A percentile compares a stretch with the other conserved stretches of the same genome.
Conservation (phyloP, 768 basidiomycete genomes). For the Macrolepiota dolichaula region DNA sequence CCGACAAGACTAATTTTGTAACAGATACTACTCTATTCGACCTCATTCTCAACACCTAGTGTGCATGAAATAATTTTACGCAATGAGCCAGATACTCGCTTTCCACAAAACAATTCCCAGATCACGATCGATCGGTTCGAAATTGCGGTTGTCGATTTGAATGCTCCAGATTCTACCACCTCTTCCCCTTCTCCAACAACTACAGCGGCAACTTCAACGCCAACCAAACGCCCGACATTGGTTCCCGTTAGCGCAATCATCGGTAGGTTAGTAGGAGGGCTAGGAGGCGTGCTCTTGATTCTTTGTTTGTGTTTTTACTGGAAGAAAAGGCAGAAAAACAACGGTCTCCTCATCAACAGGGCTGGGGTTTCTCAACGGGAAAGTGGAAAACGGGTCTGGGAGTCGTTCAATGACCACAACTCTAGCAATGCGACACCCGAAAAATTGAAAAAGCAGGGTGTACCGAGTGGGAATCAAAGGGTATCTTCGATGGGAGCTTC, state of each 20-base stretch:
- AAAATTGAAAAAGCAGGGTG: too few species aligned
- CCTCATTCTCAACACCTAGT: conserved; percentile 18
- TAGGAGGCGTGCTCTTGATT: conserved; percentile 24
- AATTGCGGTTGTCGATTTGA: not conserved
- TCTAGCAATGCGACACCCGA: too few species aligned
- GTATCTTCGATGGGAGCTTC: too few species aligned
- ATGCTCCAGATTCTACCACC: not conserved
- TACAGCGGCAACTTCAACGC: not conserved
- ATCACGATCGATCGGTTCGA: conserved; percentile 21
- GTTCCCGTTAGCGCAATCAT: conserved; percentile 30
- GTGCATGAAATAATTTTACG: conserved; percentile 25
- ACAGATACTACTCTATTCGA: conserved; percentile 22
- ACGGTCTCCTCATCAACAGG: not conserved
- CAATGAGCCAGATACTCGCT: conserved; percentile 21
- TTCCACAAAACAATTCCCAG: conserved; percentile 24
- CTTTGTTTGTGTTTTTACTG: conserved; percentile 17
- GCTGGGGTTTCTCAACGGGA: too few species aligned
- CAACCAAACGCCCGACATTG: conserved; percentile 12
- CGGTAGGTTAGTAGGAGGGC: conserved; percentile 38
- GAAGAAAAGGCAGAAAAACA: not conserved
- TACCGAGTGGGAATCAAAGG: too few species aligned
- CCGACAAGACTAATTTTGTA: conserved; percentile 2
- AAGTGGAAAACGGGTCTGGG: too few species aligned
- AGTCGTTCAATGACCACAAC: too few species aligned
- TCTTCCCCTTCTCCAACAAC: not conserved